Evolutionary conservation across 2,329 filamentous ascomycete species (phyloP).

Genomic region (Trichoderma brevicompactum): DNA sequence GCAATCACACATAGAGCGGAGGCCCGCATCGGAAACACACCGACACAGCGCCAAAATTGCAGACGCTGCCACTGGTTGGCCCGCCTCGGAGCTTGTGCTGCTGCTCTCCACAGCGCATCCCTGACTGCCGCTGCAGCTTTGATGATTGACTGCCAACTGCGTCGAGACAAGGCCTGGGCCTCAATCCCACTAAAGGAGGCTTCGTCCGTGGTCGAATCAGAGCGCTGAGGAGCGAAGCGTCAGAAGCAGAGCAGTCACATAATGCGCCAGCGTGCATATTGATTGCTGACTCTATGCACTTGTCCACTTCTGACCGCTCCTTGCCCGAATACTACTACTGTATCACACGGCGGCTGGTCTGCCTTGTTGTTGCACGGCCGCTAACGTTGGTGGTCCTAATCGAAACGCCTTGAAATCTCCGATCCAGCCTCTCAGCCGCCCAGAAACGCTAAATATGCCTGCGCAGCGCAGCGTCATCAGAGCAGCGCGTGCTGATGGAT

Average conservation of each 20-base stretch:
- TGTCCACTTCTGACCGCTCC: slow-evolving; percentile 23
- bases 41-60: not conserved
- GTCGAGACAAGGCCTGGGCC: not conserved
- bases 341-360: not conserved
- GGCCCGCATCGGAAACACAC: slow-evolving; percentile 24
- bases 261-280: not conserved
- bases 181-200: slow-evolving; percentile 9
- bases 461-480: no score
- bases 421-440: slow-evolving; percentile 27
- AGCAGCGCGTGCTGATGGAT: no score
- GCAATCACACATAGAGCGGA: slow-evolving; percentile 11
- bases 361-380: not conserved
- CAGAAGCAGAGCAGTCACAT: slow-evolving; percentile 5
- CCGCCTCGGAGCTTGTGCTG: not conserved
- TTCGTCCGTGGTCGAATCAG: not conserved
- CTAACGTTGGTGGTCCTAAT: not conserved
- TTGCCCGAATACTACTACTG: not conserved
- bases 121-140: not conserved
- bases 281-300: slow-evolving; percentile 16
- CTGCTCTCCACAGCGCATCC: not conserved
- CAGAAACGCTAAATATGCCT: slow-evolving; percentile 6
- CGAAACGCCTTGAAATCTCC: slow-evolving; percentile 12
- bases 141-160: not conserved
- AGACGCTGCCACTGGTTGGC: not conserved
- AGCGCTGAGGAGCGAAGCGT: not conserved